Evolutionary conservation across 495 filamentous ascomycete genomes (phyloP), one percentile per base, ranked within the genome.

Genomic region (Lophiotrema nucula): DNA sequence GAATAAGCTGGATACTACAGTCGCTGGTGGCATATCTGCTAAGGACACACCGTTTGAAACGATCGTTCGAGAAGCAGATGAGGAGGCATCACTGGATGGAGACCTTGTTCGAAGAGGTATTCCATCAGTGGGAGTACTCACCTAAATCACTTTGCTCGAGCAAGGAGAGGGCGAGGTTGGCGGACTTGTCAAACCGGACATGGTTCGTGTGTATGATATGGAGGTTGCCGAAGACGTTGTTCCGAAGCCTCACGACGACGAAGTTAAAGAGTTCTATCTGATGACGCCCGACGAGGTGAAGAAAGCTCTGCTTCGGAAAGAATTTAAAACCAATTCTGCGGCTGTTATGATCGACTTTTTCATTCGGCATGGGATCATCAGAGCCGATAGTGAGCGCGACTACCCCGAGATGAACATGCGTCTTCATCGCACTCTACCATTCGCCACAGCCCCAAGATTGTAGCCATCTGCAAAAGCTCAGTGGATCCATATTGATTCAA

Each of bases 181-280:
- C 8, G 89, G 88, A n/a, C 75, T 92, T 49, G 74, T 95, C 54
- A 92, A 95, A 70, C 92, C 92, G 0, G 93, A 97, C 71, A 83
- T 85, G 61, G 77, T 97, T 66, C 95, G 90, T 76, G 78, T 95
- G 26, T 97, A 89, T 70, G 92, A 97, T 67, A 73, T 97, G 38
- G 87, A 89, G 69, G 72, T 96, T 38, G 78, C 81, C 10, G 72
- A 76, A 3, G 81, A 80, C 33, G 77, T 90, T 8, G 69, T 79
- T 15, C 88, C 87, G 4, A 76, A 74, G 64, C 90, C 92, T 2
- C 81, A 85, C 31, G 92, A 97, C 65, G 80, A 83, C 39, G 92
- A 97, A 76, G 92, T 96, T 2, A 84, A 90, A 65, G 81, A 81
- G 26, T 97, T 97, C 72, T 77, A 81, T 60, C 73, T 96, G 59